Conservation (phyloP, 495 filamentous ascomycete genomes). For the Bathelium albidoporum region DNA sequence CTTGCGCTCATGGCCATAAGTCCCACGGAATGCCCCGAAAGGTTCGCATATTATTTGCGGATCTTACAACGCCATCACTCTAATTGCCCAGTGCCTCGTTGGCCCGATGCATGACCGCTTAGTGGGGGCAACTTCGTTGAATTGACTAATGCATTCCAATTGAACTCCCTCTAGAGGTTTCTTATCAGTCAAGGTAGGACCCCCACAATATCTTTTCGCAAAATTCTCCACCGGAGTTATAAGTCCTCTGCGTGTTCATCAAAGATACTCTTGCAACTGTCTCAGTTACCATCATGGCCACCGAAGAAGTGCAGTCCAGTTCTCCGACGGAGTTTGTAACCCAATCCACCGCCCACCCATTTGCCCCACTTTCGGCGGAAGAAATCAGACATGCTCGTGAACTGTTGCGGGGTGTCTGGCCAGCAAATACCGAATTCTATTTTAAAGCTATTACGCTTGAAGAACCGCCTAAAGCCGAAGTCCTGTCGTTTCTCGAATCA, state of each 20-base stretch:
- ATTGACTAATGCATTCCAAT: not conserved
- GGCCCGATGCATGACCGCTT: too few species aligned
- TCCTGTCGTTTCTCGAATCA: slow-evolving; percentile 44
- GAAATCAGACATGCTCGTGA: slow-evolving; percentile 42
- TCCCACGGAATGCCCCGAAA: not conserved
- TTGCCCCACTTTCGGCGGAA: slow-evolving; percentile 46
- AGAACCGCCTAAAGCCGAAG: slow-evolving; percentile 52
- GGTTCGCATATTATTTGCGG: not conserved
- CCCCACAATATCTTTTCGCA: too few species aligned
- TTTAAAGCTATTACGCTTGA: slow-evolving; percentile 58
- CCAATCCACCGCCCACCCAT: slow-evolving; percentile 37
- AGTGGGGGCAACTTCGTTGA: too few species aligned
- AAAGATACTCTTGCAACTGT: not conserved
- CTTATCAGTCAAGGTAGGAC: slow-evolving; percentile 1
- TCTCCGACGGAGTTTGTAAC: slow-evolving; percentile 10
- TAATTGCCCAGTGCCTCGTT: not conserved
- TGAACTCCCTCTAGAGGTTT: not conserved
- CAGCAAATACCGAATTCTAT: slow-evolving; percentile 40
- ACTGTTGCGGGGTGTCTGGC: slow-evolving; percentile 42
- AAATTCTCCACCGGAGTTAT: too few species aligned
- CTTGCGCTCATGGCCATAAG: too few species aligned
- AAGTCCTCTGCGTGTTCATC: not conserved
- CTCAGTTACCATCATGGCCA: slow-evolving; percentile 6
- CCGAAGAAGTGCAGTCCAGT: slow-evolving; percentile 5
- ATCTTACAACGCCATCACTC: not conserved